Percentiles rank a stretch among this genome's conserved stretches.
Conservation (phyloP, 2,329 filamentous ascomycete genomes). For the Aspergillus pseudotamarii region DNA sequence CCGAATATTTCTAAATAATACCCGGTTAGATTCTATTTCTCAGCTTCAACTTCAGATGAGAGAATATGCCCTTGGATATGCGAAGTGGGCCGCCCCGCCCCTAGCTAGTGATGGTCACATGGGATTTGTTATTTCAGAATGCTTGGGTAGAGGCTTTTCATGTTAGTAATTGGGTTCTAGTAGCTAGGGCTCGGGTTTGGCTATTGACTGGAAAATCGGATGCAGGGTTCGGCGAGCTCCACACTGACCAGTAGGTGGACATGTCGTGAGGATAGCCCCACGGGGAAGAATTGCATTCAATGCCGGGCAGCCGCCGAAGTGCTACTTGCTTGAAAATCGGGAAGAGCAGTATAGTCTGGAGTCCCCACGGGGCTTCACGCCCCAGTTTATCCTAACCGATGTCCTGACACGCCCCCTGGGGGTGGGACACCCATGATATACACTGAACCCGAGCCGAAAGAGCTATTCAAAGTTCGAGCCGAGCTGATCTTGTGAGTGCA, state of each 20-base stretch:
- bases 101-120: background rate
- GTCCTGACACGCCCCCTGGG: background rate
- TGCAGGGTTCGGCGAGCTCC: background rate
- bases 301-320: background rate
- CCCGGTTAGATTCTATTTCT: too few relatives aligned
- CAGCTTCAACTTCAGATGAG: background rate
- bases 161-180: background rate
- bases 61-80: background rate
- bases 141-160: background rate
- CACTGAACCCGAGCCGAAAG: background rate
- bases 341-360: background rate
- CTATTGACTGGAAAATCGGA: background rate
- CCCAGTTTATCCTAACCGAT: too few relatives aligned
- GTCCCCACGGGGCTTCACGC: background rate
- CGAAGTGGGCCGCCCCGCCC: too few relatives aligned
- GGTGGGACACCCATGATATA: background rate
- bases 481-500: background rate
- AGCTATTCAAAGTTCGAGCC: background rate
- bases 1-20: too few relatives aligned
- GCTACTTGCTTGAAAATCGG: background rate
- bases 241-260: background rate
- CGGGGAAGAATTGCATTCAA: background rate
- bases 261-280: background rate
- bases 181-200: background rate
- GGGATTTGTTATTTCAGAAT: background rate